Conservation (phyloP, 2,329 filamentous ascomycete genomes). For the Incumbomyces delicatus region DNA sequence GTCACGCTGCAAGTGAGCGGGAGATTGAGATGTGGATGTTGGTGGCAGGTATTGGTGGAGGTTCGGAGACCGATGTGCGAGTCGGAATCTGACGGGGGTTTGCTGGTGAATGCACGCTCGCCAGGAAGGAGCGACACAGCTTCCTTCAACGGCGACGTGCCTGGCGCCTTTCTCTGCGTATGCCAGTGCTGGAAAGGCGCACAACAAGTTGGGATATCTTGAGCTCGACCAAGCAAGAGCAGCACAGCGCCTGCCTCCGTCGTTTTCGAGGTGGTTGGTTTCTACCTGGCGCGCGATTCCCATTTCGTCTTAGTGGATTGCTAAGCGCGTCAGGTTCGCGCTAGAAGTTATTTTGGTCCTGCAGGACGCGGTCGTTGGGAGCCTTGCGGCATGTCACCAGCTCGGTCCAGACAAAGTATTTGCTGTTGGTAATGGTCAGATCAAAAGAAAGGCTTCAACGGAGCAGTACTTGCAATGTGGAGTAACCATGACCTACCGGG, state of each 20-base stretch:
- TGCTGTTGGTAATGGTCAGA: background rate
- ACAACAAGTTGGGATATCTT: background rate
- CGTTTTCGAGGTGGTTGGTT: conserved; percentile 2
- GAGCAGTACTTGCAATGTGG: background rate
- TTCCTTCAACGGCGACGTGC: conserved; percentile 2
- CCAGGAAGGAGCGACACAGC: background rate
- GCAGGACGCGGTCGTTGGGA: too few species aligned
- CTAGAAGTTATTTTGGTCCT: background rate
- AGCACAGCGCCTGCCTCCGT: background rate
- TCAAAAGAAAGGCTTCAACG: background rate
- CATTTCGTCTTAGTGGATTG: background rate
- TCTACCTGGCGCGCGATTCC: background rate
- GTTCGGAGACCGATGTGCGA: too few species aligned
- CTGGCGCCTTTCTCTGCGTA: background rate
- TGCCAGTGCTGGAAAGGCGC: background rate
- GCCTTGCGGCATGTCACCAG: too few species aligned
- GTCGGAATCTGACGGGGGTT: too few species aligned
- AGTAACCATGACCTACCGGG: background rate
- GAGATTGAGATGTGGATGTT: too few species aligned
- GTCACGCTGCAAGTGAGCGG: too few species aligned
- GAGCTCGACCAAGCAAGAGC: background rate
- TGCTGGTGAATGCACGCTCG: background rate
- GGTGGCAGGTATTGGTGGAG: too few species aligned
- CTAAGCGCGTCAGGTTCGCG: background rate
- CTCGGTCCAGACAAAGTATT: too few species aligned